These are phyloP conservation scores for Fusarium lateritium DNA, from an alignment of 2,329 filamentous ascomycete genomes.

Conservation along the genomic window DNA sequence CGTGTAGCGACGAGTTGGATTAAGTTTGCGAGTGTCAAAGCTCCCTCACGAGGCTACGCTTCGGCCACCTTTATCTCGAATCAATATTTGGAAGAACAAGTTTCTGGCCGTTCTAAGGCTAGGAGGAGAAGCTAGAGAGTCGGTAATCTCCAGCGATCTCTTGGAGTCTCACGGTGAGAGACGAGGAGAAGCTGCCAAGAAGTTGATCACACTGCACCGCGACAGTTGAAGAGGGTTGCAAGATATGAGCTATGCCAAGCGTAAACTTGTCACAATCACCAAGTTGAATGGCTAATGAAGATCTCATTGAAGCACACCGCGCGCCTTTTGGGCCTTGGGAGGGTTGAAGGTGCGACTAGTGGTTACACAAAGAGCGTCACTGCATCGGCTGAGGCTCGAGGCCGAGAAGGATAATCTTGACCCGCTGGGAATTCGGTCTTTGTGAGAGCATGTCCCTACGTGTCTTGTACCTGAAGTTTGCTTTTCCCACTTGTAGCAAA, in stretches of 20 bases:
- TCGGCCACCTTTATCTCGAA: constrained; percentile 7
- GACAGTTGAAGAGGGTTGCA: background rate
- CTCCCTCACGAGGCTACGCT: background rate
- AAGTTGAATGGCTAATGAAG: background rate
- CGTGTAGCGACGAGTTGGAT: constrained; percentile 12
- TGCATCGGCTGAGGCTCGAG: background rate
- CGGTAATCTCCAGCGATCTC: background rate
- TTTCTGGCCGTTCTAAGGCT: background rate
- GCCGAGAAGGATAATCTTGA: no score
- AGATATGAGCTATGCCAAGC: background rate
- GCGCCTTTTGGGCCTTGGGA: constrained; percentile 1
- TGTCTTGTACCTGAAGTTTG: no score
- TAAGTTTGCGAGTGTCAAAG: constrained; percentile 8
- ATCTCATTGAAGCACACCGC: background rate
- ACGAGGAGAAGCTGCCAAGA: background rate
- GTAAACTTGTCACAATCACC: no score
- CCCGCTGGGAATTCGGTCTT: background rate
- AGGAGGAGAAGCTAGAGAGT: background rate
- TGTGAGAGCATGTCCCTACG: background rate
- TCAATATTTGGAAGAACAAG: background rate
- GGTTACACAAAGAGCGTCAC: constrained; percentile 1
- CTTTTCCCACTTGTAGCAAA: no score
- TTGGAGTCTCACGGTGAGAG: background rate
- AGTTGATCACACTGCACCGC: background rate
- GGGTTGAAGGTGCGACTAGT: constrained; percentile 1